Conservation (phyloP, 2,329 filamentous ascomycete genomes). For the Mycosphaerella sp. region DNA sequence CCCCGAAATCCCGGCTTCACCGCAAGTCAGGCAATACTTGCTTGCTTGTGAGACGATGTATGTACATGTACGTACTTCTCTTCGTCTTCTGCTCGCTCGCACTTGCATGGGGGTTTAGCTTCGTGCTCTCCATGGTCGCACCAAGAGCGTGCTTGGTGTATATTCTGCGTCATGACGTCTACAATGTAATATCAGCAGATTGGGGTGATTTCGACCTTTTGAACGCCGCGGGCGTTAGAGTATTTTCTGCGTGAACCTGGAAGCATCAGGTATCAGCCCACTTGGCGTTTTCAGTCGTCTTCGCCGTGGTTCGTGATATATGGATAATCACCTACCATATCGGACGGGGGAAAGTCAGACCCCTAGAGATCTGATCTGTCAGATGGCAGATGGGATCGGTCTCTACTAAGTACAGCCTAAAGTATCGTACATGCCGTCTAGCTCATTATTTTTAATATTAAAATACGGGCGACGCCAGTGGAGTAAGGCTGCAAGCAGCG, state of each 20-base stretch:
- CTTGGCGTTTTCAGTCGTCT: background rate
- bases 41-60: no score
- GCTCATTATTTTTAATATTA: background rate
- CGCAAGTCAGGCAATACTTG: no score
- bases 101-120: background rate
- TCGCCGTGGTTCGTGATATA: background rate
- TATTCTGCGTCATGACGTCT: background rate
- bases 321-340: no score
- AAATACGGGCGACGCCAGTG: background rate
- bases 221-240: background rate
- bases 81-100: background rate
- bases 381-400: background rate
- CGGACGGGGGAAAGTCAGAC: no score
- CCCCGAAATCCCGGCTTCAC: no score
- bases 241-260: no score
- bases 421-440: background rate
- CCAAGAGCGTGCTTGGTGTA: background rate
- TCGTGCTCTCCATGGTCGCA: background rate
- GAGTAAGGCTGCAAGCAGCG: background rate
- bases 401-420: background rate
- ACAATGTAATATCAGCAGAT: background rate
- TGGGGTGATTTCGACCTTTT: background rate
- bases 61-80: background rate
- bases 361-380: background rate
- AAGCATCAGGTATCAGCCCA: no score